Conservation (phyloP, 179 eudicot genomes). For the Beta lomatogona region DNA sequence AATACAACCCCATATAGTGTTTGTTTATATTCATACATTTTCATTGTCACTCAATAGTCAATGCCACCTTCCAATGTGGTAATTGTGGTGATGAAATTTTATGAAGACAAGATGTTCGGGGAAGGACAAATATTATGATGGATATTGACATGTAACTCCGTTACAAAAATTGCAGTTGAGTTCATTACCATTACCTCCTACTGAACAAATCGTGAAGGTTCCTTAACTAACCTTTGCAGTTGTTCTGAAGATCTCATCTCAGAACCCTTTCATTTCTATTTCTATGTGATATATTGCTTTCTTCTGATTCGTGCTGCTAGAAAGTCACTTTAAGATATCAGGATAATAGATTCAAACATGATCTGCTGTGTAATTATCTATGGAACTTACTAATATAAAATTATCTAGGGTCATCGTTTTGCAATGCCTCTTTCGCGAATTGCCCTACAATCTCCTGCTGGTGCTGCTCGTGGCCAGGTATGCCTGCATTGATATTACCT, state of each 20-base stretch:
- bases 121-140: too few species aligned
- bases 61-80: too few species aligned
- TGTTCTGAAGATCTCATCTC: background rate
- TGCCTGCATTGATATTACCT: background rate
- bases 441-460: slow-evolving; percentile 73
- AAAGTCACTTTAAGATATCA: background rate
- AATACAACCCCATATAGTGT: too few species aligned
- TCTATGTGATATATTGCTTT: slow-evolving; percentile 9
- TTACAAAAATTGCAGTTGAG: too few species aligned
- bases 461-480: slow-evolving; percentile 87
- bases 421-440: slow-evolving; percentile 80
- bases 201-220: too few species aligned
- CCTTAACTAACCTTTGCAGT: background rate
- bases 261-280: background rate
- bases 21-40: too few species aligned
- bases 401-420: slow-evolving; percentile 62
- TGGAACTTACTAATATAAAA: background rate
- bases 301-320: background rate
- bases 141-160: too few species aligned
- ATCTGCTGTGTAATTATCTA: background rate
- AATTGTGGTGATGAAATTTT: too few species aligned
- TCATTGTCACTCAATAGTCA: too few species aligned
- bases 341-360: background rate
- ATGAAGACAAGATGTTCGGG: too few species aligned
- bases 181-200: too few species aligned